A percentile compares a stretch with the other conserved stretches of the same genome.
phyloP scores from a whole-genome alignment of 2,329 filamentous ascomycete species.

The Botrytis tulipae region DNA sequence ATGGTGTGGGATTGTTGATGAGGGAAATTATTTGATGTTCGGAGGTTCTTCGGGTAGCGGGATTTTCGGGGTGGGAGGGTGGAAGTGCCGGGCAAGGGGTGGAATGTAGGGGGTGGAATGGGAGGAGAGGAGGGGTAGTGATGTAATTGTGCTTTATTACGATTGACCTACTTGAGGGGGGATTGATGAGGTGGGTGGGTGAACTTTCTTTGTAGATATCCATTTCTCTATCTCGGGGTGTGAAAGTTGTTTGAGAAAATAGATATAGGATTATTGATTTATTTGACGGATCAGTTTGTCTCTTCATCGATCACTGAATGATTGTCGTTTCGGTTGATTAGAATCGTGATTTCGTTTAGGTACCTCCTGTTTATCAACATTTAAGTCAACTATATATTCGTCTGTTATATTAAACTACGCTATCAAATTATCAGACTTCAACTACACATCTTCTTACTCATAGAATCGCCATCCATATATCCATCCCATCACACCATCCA shows the following conservation, averaged over 20 bases:
- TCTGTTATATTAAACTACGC: neutral
- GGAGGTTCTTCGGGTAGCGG: constrained; percentile 7
- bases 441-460: neutral
- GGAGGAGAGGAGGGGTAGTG: neutral
- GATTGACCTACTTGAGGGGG: too few species aligned
- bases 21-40: constrained; percentile 6
- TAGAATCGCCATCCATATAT: neutral
- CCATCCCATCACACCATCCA: neutral
- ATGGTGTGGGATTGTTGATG: neutral
- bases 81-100: neutral
- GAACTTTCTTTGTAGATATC: neutral
- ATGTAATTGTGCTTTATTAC: neutral
- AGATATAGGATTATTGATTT: neutral
- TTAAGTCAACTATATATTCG: neutral
- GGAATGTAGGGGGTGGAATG: neutral
- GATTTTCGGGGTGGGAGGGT: neutral
- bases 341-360: too few species aligned
- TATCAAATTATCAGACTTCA: neutral
- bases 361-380: too few species aligned
- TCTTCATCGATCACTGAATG: too few species aligned
- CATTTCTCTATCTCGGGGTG: too few species aligned
- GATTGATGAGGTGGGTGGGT: neutral
- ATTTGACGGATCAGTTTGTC: too few species aligned
- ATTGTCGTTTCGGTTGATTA: neutral
- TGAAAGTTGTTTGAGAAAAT: too few species aligned